Evolutionary conservation across 208 protist species (phyloP), one percentile per base, ranked within the genome.

Genomic region (Leishmania tarentolae): DNA sequence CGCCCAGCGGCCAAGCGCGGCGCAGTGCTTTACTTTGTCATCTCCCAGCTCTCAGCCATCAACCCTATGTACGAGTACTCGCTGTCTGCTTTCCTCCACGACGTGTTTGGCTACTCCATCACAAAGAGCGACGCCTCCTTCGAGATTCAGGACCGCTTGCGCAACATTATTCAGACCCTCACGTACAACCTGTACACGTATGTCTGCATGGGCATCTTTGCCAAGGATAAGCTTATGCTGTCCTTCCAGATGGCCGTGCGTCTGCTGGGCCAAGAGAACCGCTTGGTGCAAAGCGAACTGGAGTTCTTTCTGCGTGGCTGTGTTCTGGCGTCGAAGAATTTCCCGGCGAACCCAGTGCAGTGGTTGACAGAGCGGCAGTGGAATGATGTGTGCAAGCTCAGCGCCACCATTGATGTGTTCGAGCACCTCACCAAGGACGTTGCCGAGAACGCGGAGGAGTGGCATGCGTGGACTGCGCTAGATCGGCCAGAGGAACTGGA

Each of bases 41-140:
- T 99, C 82, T 94, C 94, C 0, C 91, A 96, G 79, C 91, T 99
- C 15, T 98, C 96, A 5, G 92, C 87, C 5, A 99, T 99, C 83
- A 99, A 99, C 86, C 90, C 94, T 68, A 99, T 99, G 99, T 99
- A 99, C 88, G 98, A 99, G 90, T 99, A 99, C 90, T 99, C 99
- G n/a, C 95, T 99, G 40, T 91, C 91, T 44, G 93, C 99, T 31
- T 99, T 99, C 82, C 82, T 99, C 65, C 89, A 98, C 84, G 98
- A 99, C 69, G 97, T 99, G 21, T 99, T 99, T 90, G 92, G 93
- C 35, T 96, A 98, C 78, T 98, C 98, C 37, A 98, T 99, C 70
- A 90, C 93, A 15, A 95, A 97, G 84, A 97, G 97, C 80, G 93
- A 98, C 82, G 88, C 91, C 13, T 97, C 95, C 35, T 98, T 97